These are phyloP conservation scores for Mortierella sp. DNA, from an alignment of 371 early-diverging fungal species.

Conservation along the genomic window DNA sequence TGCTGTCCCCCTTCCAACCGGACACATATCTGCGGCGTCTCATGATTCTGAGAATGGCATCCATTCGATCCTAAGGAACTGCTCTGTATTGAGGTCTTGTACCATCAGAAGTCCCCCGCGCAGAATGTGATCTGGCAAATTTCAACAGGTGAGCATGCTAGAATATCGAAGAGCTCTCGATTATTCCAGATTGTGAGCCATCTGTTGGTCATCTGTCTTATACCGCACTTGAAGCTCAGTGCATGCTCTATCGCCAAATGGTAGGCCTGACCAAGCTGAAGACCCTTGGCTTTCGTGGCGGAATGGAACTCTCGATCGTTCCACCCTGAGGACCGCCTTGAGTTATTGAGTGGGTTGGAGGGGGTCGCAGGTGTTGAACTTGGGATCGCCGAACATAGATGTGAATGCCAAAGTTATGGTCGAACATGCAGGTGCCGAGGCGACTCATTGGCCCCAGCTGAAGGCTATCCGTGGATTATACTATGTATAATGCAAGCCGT, in stretches of 20 bases:
- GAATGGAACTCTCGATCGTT: constrained; percentile 1
- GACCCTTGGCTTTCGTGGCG: constrained; percentile 7
- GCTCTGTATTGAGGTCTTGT: constrained; percentile 1
- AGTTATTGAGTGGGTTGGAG: background rate
- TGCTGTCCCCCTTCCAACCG: too few relatives aligned
- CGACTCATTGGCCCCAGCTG: constrained; percentile 7
- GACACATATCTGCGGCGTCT: background rate
- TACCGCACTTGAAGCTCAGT: constrained; percentile 1
- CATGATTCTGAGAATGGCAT: background rate
- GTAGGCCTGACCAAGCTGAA: background rate
- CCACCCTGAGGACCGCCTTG: background rate
- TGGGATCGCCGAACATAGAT: background rate
- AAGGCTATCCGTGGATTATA: constrained; percentile 7
- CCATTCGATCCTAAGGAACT: constrained; percentile 3
- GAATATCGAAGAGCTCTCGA: background rate
- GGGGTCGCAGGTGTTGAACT: constrained; percentile 7
- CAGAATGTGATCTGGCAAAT: constrained; percentile 4
- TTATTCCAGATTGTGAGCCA: constrained; percentile 13
- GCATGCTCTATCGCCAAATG: constrained; percentile 7
- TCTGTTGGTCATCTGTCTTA: background rate
- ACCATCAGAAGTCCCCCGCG: background rate
- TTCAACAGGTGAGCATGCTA: constrained; percentile 19
- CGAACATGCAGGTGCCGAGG: constrained; percentile 8
- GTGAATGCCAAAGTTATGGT: constrained; percentile 6
- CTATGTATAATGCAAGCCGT: background rate